phyloP scores from a whole-genome alignment of 805 yeast genomes.

The Candida nitratophila region DNA sequence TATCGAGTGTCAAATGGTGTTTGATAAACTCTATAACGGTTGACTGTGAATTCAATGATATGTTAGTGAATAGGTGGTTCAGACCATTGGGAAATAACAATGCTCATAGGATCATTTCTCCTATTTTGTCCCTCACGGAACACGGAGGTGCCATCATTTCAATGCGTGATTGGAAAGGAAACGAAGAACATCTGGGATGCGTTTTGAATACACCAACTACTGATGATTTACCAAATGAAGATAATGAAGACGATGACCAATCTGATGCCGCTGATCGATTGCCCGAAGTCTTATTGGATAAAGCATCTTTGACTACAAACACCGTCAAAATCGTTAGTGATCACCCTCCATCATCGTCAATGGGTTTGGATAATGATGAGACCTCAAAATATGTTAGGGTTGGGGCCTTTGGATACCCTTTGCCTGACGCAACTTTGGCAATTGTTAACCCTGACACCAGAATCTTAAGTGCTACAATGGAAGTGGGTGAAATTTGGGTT shows the following conservation, averaged over 20 bases:
- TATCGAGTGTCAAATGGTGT: slow-evolving; percentile 82
- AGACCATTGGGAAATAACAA: slow-evolving; percentile 80
- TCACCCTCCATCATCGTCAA: slow-evolving; percentile 44
- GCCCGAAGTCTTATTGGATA: slow-evolving; percentile 66
- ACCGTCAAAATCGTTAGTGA: slow-evolving; percentile 59
- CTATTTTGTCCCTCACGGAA: slow-evolving; percentile 81
- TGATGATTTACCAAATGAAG: slow-evolving; percentile 30
- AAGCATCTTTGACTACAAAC: slow-evolving; percentile 65
- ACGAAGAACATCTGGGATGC: slow-evolving; percentile 55
- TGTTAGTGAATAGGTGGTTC: slow-evolving; percentile 83
- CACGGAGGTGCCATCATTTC: slow-evolving; percentile 96
- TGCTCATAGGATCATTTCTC: slow-evolving; percentile 74
- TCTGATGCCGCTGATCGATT: slow-evolving; percentile 30
- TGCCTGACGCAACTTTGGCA: slow-evolving; percentile 91
- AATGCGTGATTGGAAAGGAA: slow-evolving; percentile 84
- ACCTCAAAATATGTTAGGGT: slow-evolving; percentile 54
- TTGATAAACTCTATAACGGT: slow-evolving; percentile 81
- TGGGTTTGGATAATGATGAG: slow-evolving; percentile 29
- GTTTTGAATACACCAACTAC: slow-evolving; percentile 28
- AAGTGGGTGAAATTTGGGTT: slow-evolving; percentile 97
- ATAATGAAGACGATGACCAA: slow-evolving; percentile 17
- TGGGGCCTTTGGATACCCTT: slow-evolving; percentile 89
- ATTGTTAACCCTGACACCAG: slow-evolving; percentile 91
- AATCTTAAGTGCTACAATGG: slow-evolving; percentile 61
- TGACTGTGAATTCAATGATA: slow-evolving; percentile 88